Base-by-base conservation (phyloP, 108 stramenopile species). In the Skeletonema potamos region DNA sequence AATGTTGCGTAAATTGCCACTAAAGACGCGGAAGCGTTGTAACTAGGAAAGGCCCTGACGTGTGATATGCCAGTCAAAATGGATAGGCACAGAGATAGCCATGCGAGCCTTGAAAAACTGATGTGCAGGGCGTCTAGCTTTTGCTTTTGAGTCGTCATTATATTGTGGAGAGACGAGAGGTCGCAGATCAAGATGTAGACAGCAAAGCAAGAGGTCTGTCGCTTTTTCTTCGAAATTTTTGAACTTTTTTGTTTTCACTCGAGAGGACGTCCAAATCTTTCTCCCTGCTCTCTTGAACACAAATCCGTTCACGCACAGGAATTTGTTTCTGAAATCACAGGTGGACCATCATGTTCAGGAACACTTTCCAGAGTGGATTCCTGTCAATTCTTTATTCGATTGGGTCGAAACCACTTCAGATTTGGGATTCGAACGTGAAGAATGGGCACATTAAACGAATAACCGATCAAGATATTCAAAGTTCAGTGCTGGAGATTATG, bases 371-470 rank as follows among this genome's bases (percentile, higher is more conserved):
- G 77, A 86, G 87, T 54, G 96, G 96, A n/a, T 96, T 96, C 68
- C 86, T 96, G 27, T 91, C 89, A 13, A 94, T 96, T 64, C 78
- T 96, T 17, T 96, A 95, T 79, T 90, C 88, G 33, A 96, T 96
- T 55, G 95, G 95, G 76, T 90, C 89, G 55, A 94, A 94, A 66
- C 94, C 96, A 12, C 77, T 94, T 58, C 90, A 92, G 79, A 96
- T 95, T 63, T 95, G 94, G 94, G 93, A 94, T 65, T 87, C 86
- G 43, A 90, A 86, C 46, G 88, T 91, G 26, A 81, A 87, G 29
- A 96, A 96, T 81, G 96, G 96, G 4, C 94, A 96, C 87, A 94
- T 96, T 66, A 96, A 96, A 81, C 82, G 96, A 39, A 94, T 96
- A 59, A 96, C 94, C 18, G 96, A 96, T 67, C 85, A 79, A 59